phyloP scores from a whole-genome alignment of 495 filamentous ascomycete genomes.

The Chaetomium tenue region DNA sequence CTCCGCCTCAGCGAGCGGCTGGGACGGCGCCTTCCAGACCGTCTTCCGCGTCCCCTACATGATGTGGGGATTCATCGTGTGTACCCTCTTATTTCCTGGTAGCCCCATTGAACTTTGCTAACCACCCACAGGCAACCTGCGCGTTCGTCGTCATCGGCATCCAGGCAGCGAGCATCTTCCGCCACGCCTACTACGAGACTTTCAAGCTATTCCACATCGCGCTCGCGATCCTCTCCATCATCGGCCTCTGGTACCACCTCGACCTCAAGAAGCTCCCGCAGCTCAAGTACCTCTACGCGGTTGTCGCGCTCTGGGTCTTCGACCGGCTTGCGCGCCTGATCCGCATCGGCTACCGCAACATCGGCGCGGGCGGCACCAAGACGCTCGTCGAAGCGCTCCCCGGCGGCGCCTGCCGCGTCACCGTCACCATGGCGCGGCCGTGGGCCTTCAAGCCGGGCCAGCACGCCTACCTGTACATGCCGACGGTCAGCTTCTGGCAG shows the following conservation, averaged over 20 bases:
- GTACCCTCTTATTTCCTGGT: constrained; percentile 25
- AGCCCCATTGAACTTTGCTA: constrained; percentile 15
- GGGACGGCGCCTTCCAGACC: constrained; percentile 42
- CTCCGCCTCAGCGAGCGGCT: constrained; percentile 41
- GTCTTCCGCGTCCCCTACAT: constrained; percentile 43
- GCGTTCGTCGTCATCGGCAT: constrained; percentile 63
- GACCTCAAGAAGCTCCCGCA: constrained; percentile 60
- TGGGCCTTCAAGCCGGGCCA: constrained; percentile 72
- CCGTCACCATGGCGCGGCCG: constrained; percentile 71
- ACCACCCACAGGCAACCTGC: constrained; percentile 48
- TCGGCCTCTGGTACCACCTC: constrained; percentile 70
- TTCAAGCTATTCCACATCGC: constrained; percentile 79
- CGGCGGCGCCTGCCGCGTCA: constrained; percentile 64
- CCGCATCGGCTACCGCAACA: constrained; percentile 63
- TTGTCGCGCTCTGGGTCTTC: constrained; percentile 62
- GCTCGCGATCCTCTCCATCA: constrained; percentile 60
- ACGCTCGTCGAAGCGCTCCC: constrained; percentile 63
- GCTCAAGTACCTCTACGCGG: constrained; percentile 57
- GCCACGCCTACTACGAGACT: constrained; percentile 87
- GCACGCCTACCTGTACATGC: constrained; percentile 82
- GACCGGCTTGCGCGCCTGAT: constrained; percentile 60
- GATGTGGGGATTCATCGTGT: constrained; percentile 56
- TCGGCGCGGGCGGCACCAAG: constrained; percentile 58
- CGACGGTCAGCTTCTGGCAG: constrained; percentile 65
- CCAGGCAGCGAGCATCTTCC: constrained; percentile 71